These are phyloP conservation scores for Vigna trinervia DNA, from an alignment of 306 rosid genomes.

Conservation along the genomic window DNA sequence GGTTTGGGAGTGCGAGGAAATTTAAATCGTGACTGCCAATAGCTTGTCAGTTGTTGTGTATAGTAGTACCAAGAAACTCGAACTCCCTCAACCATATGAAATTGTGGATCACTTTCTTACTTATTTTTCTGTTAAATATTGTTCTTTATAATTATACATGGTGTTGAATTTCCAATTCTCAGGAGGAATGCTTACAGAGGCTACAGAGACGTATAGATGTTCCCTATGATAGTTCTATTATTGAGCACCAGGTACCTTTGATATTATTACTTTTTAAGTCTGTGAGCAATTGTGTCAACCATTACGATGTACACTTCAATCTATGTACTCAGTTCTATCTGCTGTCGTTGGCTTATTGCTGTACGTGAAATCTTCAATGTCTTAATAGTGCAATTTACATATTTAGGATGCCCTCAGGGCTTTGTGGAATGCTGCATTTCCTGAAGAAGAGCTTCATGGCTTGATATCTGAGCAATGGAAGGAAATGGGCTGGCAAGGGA, in stretches of 20 bases:
- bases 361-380: constrained; percentile 1
- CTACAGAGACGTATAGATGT: constrained; percentile 91
- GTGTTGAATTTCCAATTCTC: constrained; percentile 42
- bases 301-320: constrained; percentile 31
- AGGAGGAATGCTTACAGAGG: constrained; percentile 93
- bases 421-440: constrained; percentile 88
- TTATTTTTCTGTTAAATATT: neutral
- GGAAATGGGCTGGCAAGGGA: constrained; percentile 99
- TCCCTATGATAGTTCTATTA: constrained; percentile 75
- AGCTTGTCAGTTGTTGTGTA: constrained; percentile 11
- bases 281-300: constrained; percentile 31
- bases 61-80: constrained; percentile 15
- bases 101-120: constrained; percentile 8
- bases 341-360: constrained; percentile 26
- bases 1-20: constrained; percentile 25
- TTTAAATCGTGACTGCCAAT: neutral
- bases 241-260: constrained; percentile 83
- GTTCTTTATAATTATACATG: constrained; percentile 13
- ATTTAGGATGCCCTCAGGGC: constrained; percentile 90
- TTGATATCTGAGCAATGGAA: constrained; percentile 99
- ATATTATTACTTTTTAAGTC: constrained; percentile 21
- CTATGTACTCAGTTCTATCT: constrained; percentile 23
- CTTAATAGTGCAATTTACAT: constrained; percentile 31
- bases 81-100: constrained; percentile 27
- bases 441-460: constrained; percentile 90